Conservation (phyloP, 148 eudicot genomes). For the Pharnaceum exiguum region DNA sequence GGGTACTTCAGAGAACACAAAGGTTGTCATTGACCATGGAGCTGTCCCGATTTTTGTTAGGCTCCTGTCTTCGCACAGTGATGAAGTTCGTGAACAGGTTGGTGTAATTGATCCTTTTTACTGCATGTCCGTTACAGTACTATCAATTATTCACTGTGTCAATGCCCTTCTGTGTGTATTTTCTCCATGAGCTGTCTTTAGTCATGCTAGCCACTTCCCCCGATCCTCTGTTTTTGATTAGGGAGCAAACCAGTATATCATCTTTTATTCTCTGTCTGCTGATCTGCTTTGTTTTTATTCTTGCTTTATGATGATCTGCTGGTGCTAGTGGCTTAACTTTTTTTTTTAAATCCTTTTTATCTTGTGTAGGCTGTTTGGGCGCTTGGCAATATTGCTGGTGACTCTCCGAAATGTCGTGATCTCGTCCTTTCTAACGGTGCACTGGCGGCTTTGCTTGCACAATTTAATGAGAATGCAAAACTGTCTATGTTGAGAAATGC, state of each 20-base stretch:
- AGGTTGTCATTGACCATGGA: constrained; percentile 79
- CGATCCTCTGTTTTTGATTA: too few species aligned
- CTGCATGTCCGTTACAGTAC: too few species aligned
- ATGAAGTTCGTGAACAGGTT: constrained; percentile 96
- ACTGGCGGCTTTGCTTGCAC: constrained; percentile 38
- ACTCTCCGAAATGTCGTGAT: constrained; percentile 52
- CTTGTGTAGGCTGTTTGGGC: constrained; percentile 60
- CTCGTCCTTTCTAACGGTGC: constrained; percentile 49
- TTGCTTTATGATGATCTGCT: too few species aligned
- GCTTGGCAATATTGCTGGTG: constrained; percentile 58
- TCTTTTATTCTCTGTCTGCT: too few species aligned
- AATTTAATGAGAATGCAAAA: constrained; percentile 44
- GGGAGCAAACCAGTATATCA: too few species aligned
- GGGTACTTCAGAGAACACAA: constrained; percentile 85
- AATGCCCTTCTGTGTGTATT: background rate
- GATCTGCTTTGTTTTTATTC: too few species aligned
- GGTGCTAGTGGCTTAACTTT: too few species aligned
- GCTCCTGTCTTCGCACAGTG: constrained; percentile 73
- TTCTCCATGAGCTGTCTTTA: too few species aligned
- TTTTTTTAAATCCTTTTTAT: too few species aligned
- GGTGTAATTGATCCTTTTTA: background rate
- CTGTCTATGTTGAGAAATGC: constrained; percentile 54
- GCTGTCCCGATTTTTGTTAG: constrained; percentile 86
- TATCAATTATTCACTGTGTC: too few species aligned
- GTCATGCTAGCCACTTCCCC: too few species aligned